These are phyloP conservation scores for Exophiala alcalophila DNA, from an alignment of 2,329 filamentous ascomycete species.

Conservation along the genomic window DNA sequence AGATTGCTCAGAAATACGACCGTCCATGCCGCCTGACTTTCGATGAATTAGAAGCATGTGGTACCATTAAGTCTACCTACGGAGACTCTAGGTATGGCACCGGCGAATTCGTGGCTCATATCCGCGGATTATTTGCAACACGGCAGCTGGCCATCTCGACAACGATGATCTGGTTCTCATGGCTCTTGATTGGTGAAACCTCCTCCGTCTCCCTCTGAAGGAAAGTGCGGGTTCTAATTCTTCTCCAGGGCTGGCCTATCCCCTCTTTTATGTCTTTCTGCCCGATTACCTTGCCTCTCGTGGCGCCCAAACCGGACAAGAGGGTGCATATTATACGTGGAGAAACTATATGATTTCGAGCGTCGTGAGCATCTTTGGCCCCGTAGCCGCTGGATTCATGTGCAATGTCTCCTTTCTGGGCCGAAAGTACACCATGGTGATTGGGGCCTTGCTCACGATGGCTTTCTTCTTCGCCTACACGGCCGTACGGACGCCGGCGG, in stretches of 20 bases:
- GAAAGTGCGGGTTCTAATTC: too few species aligned
- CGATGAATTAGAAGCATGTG: slow-evolving; percentile 49
- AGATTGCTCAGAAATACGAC: slow-evolving; percentile 54
- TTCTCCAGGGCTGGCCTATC: slow-evolving; percentile 46
- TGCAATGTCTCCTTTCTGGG: slow-evolving; percentile 68
- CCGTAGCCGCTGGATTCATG: slow-evolving; percentile 64
- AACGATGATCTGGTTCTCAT: slow-evolving; percentile 65
- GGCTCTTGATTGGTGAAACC: slow-evolving; percentile 61
- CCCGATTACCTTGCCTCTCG: slow-evolving; percentile 46
- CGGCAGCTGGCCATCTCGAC: slow-evolving; percentile 52
- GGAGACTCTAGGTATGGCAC: slow-evolving; percentile 36
- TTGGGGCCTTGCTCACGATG: slow-evolving; percentile 60
- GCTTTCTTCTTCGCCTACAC: slow-evolving; percentile 75
- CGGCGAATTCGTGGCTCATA: slow-evolving; percentile 46
- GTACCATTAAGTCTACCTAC: slow-evolving; percentile 29
- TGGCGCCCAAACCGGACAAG: slow-evolving; percentile 67
- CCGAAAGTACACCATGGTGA: slow-evolving; percentile 66
- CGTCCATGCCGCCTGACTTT: slow-evolving; percentile 52
- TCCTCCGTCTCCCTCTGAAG: not conserved
- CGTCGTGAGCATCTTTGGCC: slow-evolving; percentile 68
- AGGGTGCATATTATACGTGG: slow-evolving; percentile 70
- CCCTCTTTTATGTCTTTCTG: slow-evolving; percentile 75
- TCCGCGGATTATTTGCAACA: slow-evolving; percentile 66
- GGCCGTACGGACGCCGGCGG: slow-evolving; percentile 57
- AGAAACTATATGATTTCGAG: slow-evolving; percentile 76